These are phyloP conservation scores for Leucosporidium scottii DNA, from an alignment of 768 basidiomycete species.

Conservation along the genomic window DNA sequence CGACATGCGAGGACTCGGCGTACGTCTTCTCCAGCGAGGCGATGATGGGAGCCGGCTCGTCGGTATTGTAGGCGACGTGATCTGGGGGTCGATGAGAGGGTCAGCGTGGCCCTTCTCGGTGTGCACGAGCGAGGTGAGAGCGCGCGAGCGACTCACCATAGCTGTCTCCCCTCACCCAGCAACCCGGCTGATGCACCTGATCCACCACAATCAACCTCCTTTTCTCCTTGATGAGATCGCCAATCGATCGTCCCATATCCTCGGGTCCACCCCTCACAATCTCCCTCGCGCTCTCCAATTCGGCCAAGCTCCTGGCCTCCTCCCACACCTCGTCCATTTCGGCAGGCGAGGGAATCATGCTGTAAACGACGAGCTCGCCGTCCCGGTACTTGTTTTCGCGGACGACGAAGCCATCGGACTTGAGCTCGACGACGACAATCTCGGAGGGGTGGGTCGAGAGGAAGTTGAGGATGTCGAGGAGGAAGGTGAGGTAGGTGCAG, in stretches of 20 bases:
- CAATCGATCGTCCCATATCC: background rate
- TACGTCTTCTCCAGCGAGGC: background rate
- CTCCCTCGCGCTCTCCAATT: no score
- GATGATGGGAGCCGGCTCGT: background rate
- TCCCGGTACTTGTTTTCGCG: background rate
- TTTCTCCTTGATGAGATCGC: background rate
- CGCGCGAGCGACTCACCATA: background rate
- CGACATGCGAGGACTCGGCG: background rate
- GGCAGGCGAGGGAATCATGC: background rate
- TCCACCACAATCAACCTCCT: background rate
- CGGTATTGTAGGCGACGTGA: constrained; percentile 1
- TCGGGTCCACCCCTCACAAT: no score
- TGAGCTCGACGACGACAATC: constrained; percentile 6
- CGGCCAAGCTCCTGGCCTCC: background rate
- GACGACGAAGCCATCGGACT: constrained; percentile 2
- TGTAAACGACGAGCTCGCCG: background rate
- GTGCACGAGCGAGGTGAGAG: no score
- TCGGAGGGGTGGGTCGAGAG: background rate
- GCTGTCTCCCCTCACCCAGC: background rate
- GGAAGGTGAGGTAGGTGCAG: background rate
- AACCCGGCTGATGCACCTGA: background rate
- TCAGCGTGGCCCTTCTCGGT: no score
- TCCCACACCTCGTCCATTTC: background rate
- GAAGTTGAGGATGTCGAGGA: constrained; percentile 5
- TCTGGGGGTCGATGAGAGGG: background rate